Percentiles rank a stretch among this genome's conserved stretches.
Evolutionary conservation across 2,329 filamentous ascomycete species (phyloP).

Genomic region (Akanthomyces lecanii): DNA sequence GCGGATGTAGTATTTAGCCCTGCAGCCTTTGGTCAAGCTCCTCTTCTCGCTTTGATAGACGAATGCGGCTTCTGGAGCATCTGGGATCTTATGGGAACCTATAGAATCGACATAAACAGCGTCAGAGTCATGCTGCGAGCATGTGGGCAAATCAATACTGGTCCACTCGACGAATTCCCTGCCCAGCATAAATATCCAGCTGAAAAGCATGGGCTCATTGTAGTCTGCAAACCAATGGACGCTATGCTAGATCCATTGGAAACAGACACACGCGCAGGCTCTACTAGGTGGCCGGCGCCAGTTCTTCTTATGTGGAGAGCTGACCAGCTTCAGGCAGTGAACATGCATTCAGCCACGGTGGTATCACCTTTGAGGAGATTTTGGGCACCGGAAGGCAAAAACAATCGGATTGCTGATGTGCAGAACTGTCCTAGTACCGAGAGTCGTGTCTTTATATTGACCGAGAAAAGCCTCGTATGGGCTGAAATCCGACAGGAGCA

Average conservation of each 20-base stretch:
- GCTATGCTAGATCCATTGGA: slow-evolving; percentile 1
- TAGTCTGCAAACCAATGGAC: slow-evolving; percentile 26
- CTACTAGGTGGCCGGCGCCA: slow-evolving; percentile 2
- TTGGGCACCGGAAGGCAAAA: slow-evolving; percentile 1
- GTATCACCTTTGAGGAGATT: slow-evolving; percentile 18
- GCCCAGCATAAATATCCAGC: slow-evolving; percentile 26
- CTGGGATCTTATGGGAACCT: slow-evolving; percentile 52
- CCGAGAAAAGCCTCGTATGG: slow-evolving; percentile 10
- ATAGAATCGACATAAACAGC: slow-evolving; percentile 31
- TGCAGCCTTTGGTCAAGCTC: slow-evolving; percentile 39
- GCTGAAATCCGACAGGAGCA: neutral
- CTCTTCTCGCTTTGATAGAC: slow-evolving; percentile 64
- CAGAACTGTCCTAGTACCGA: slow-evolving; percentile 1
- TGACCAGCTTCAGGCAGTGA: slow-evolving; percentile 32
- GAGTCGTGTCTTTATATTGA: slow-evolving; percentile 15
- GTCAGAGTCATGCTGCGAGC: slow-evolving; percentile 31
- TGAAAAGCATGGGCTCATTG: slow-evolving; percentile 41
- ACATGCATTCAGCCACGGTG: slow-evolving; percentile 31
- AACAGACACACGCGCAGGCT: slow-evolving; percentile 16
- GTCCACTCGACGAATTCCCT: slow-evolving; percentile 34
- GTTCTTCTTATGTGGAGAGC: slow-evolving; percentile 36
- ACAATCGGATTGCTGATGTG: neutral
- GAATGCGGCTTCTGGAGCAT: slow-evolving; percentile 62
- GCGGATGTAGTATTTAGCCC: slow-evolving; percentile 64
- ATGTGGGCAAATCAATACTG: slow-evolving; percentile 43